Evolutionary conservation across 2,329 filamentous ascomycete species (phyloP).

Genomic region (Sporothrix variecibatus): DNA sequence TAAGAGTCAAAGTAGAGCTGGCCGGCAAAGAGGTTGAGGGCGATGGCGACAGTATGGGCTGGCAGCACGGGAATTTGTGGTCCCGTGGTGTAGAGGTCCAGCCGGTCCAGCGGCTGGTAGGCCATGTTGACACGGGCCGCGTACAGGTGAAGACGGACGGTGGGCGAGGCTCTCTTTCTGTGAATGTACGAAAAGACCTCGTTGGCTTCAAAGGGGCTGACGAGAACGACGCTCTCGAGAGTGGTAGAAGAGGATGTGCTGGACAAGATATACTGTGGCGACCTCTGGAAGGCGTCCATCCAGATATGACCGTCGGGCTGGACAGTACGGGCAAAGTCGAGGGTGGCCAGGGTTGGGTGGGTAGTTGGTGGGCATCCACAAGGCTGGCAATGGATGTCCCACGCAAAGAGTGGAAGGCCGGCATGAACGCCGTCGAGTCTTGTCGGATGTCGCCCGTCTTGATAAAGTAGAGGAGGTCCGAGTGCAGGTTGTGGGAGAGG

Average conservation of each 20-base stretch:
- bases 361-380: constrained; percentile 42
- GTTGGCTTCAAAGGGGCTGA: constrained; percentile 65
- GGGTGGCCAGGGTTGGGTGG: constrained; percentile 47
- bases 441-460: constrained; percentile 38
- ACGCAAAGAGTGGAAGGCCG: constrained; percentile 49
- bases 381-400: constrained; percentile 44
- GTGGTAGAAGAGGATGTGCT: constrained; percentile 23
- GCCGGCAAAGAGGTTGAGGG: constrained; percentile 68
- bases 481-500: constrained; percentile 45
- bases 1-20: constrained; percentile 63
- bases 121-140: constrained; percentile 46
- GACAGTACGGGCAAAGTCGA: constrained; percentile 54
- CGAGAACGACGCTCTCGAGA: constrained; percentile 49
- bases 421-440: constrained; percentile 41
- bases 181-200: constrained; percentile 46
- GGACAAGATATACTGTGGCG: constrained; percentile 57
- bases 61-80: constrained; percentile 21
- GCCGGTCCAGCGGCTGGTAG: constrained; percentile 45
- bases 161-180: background rate
- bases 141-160: constrained; percentile 54
- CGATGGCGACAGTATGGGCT: constrained; percentile 38
- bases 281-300: constrained; percentile 46
- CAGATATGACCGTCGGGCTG: constrained; percentile 17
- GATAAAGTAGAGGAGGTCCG: constrained; percentile 46
- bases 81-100: constrained; percentile 49